phyloP scores from a whole-genome alignment of 2,329 filamentous ascomycete species.

The Rutstroemia sp. region DNA sequence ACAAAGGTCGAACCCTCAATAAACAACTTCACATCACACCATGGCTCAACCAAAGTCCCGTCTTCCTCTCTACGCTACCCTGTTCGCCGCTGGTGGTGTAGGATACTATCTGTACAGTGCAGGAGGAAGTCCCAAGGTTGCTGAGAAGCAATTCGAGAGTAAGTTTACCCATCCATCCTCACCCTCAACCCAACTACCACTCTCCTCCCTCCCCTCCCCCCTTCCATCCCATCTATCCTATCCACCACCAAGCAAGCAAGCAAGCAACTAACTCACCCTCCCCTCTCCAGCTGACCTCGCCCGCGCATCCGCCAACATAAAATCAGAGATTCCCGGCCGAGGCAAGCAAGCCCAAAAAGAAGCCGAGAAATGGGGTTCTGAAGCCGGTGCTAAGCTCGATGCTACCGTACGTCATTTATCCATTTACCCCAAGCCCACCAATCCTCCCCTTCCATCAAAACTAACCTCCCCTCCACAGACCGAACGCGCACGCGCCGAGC shows the following conservation, averaged over 20 bases:
- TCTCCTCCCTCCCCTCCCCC: background rate
- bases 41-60: constrained; percentile 32
- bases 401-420: constrained; percentile 48
- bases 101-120: constrained; percentile 91
- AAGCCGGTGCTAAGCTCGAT: constrained; percentile 61
- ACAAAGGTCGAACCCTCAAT: constrained; percentile 6
- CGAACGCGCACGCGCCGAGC: constrained; percentile 55
- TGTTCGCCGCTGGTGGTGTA: constrained; percentile 57
- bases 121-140: constrained; percentile 71
- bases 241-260: constrained; percentile 11
- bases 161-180: constrained; percentile 29
- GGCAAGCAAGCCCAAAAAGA: constrained; percentile 57
- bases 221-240: background rate
- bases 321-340: constrained; percentile 55
- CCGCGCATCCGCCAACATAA: constrained; percentile 58
- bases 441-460: background rate
- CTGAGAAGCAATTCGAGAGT: constrained; percentile 86
- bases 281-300: constrained; percentile 62
- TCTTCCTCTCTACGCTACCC: constrained; percentile 42
- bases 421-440: background rate
- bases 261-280: background rate
- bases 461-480: constrained; percentile 37
- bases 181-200: background rate
- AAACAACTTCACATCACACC: constrained; percentile 5
- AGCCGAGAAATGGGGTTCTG: constrained; percentile 51